Evolutionary conservation across 2,329 filamentous ascomycete genomes (phyloP).

Genomic region (Cladophialophora yegresii): DNA sequence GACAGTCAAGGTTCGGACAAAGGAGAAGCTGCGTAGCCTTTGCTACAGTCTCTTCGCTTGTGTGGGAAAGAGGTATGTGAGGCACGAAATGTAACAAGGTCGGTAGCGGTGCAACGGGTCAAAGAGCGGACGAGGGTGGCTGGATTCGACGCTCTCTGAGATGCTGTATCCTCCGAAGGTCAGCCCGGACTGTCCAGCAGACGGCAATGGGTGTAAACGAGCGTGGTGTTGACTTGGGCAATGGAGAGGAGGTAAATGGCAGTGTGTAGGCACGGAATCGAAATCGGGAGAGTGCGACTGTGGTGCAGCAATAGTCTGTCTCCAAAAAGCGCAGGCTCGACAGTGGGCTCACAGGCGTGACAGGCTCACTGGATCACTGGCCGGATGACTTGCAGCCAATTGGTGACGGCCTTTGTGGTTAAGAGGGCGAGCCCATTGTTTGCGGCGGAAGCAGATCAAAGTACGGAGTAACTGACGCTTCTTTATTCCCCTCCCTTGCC

Average conservation of each 20-base stretch:
- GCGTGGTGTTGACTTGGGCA: constrained; percentile 12
- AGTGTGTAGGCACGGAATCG: background rate
- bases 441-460: background rate
- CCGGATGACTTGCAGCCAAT: constrained; percentile 1
- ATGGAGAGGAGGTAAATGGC: constrained; percentile 2
- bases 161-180: constrained; percentile 7
- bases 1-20: background rate
- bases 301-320: constrained; percentile 11
- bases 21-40: background rate
- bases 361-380: background rate
- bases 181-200: constrained; percentile 29
- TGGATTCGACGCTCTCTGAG: constrained; percentile 12
- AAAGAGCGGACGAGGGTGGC: constrained; percentile 26
- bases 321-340: constrained; percentile 8
- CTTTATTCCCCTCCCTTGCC: background rate
- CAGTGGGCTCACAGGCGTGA: background rate
- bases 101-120: constrained; percentile 17
- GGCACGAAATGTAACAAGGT: constrained; percentile 27
- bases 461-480: background rate
- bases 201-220: constrained; percentile 23
- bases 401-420: background rate
- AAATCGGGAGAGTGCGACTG: constrained; percentile 5
- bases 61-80: constrained; percentile 17
- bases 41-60: constrained; percentile 4
- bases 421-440: background rate